Percentiles rank a stretch among this genome's conserved stretches.
These are phyloP conservation scores for Berberis thunbergii DNA, from an alignment of 164 flowering plant species.

Conservation along the genomic window DNA sequence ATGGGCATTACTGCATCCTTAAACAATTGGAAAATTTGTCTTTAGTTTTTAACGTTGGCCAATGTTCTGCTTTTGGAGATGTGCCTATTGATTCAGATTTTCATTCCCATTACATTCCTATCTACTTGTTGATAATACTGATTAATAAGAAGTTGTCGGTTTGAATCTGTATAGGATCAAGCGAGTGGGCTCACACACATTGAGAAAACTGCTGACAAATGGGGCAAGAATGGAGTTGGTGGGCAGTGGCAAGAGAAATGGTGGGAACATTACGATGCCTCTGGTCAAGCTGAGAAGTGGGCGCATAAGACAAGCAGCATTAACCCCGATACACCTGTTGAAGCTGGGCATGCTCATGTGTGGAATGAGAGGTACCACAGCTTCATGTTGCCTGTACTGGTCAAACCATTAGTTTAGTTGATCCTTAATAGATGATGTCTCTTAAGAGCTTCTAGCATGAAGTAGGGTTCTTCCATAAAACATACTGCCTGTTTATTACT, in stretches of 20 bases:
- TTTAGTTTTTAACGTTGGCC: too few species aligned
- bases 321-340: constrained; percentile 67
- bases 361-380: constrained; percentile 87
- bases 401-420: neutral
- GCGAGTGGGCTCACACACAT: constrained; percentile 41
- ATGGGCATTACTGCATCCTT: too few species aligned
- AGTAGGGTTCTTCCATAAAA: too few species aligned
- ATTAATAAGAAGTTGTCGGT: neutral
- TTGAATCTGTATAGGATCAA: constrained; percentile 38
- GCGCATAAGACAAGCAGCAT: constrained; percentile 94
- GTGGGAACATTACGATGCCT: constrained; percentile 79
- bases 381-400: neutral
- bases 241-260: constrained; percentile 78
- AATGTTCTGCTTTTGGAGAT: too few species aligned
- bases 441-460: too few species aligned
- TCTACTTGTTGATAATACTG: neutral
- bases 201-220: constrained; percentile 78
- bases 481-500: too few species aligned
- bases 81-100: neutral
- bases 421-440: too few species aligned
- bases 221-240: constrained; percentile 65
- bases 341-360: constrained; percentile 93
- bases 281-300: constrained; percentile 86
- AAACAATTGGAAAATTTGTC: too few species aligned
- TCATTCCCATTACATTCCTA: too few species aligned